A percentile compares a stretch with the other conserved stretches of the same genome.
Conservation (phyloP, 2,329 filamentous ascomycete genomes). For the Exutisphaerella laricina region DNA sequence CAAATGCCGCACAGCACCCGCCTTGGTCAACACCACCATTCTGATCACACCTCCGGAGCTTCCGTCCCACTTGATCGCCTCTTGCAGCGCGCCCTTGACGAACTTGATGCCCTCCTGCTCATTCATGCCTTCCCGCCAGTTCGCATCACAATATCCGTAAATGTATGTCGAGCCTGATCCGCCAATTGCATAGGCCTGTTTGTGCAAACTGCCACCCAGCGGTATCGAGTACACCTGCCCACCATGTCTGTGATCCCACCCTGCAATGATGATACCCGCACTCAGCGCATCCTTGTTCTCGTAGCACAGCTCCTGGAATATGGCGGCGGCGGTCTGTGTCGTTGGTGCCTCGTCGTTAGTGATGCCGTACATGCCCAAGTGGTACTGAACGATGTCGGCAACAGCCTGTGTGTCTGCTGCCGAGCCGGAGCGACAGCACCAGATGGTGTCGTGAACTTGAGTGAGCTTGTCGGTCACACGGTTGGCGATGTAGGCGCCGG, state of each 20-base stretch:
- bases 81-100: conserved; percentile 81
- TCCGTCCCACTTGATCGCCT: conserved; percentile 99
- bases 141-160: conserved; percentile 94
- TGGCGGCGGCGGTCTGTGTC: conserved; percentile 87
- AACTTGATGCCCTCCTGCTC: conserved; percentile 86
- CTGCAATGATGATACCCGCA: conserved; percentile 96
- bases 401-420: conserved; percentile 97
- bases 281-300: conserved; percentile 92
- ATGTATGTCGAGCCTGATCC: conserved; percentile 98
- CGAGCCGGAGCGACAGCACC: conserved; percentile 97
- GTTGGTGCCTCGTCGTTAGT: conserved; percentile 84
- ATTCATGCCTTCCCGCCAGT: conserved; percentile 94
- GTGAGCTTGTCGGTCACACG: conserved; percentile 99
- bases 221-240: conserved; percentile 98
- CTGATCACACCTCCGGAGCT: conserved; percentile 97
- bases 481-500: conserved; percentile 96
- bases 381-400: conserved; percentile 95
- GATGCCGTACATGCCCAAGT: conserved; percentile 87
- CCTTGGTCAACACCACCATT: conserved; percentile 89
- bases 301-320: conserved; percentile 98
- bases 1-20: conserved; percentile 85
- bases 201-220: conserved; percentile 92
- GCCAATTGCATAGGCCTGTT: conserved; percentile 91
- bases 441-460: conserved; percentile 97
- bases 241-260: conserved; percentile 90